phyloP scores from a whole-genome alignment of 2,329 filamentous ascomycete genomes.

The Botryotinia calthae region DNA sequence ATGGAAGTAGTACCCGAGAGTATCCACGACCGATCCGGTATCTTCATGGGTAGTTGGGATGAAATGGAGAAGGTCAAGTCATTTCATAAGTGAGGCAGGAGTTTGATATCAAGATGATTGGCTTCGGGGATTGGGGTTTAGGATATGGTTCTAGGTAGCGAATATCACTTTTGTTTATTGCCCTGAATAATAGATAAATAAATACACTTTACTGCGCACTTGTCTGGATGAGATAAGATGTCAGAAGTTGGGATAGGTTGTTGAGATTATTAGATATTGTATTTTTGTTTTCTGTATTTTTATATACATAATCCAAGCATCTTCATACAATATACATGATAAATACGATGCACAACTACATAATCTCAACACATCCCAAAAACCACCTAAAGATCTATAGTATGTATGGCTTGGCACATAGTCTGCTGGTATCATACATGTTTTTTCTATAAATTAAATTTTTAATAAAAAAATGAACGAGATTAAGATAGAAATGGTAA shows the following conservation, averaged over 20 bases:
- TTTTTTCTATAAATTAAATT: too few species aligned
- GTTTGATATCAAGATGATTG: neutral
- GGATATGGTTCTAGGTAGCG: conserved; percentile 1
- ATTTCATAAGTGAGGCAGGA: conserved; percentile 43
- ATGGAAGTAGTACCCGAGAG: conserved; percentile 82
- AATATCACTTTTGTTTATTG: conserved; percentile 5
- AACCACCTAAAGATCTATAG: too few species aligned
- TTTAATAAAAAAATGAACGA: too few species aligned
- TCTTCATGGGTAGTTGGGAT: conserved; percentile 92
- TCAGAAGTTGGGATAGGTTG: neutral
- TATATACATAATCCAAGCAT: too few species aligned
- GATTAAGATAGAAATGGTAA: too few species aligned
- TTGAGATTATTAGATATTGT: neutral
- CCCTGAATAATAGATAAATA: neutral
- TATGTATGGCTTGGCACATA: neutral
- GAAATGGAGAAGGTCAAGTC: conserved; percentile 88
- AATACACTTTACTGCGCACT: neutral
- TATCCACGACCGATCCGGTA: conserved; percentile 93
- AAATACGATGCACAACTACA: too few species aligned
- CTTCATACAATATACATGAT: too few species aligned
- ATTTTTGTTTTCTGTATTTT: too few species aligned
- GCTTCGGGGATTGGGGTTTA: conserved; percentile 24
- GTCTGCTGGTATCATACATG: too few species aligned
- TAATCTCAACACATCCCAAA: too few species aligned
- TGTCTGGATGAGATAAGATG: neutral